A percentile compares a stretch with the other conserved stretches of the same genome.
Conservation (phyloP, 768 basidiomycete species). For the Tricholoma hemisulphureum region DNA sequence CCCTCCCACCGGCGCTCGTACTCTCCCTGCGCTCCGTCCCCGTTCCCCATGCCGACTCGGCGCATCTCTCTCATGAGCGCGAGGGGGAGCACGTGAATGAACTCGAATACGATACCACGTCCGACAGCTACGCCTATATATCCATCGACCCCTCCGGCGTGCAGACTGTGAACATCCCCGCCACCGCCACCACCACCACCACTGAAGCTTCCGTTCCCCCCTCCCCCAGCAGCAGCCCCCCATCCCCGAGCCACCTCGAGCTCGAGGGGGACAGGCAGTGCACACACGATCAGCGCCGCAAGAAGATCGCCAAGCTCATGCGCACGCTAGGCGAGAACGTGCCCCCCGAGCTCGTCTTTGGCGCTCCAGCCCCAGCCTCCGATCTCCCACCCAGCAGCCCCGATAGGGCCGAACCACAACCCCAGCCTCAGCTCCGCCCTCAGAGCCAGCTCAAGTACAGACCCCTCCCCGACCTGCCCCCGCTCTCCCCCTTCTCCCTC, state of each 20-base stretch:
- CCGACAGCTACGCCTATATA: no score
- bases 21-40: background rate
- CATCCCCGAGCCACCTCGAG: no score
- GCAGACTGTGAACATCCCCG: background rate
- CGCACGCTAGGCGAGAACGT: slow-evolving; percentile 53
- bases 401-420: no score
- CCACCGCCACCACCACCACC: background rate
- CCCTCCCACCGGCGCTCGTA: background rate
- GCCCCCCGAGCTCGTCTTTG: slow-evolving; percentile 48
- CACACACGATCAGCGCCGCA: slow-evolving; percentile 34
- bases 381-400: no score
- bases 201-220: background rate
- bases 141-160: no score
- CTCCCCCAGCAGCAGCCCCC: background rate
- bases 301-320: slow-evolving; percentile 47
- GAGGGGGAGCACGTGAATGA: no score
- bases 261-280: background rate
- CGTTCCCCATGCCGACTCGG: background rate
- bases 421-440: no score
- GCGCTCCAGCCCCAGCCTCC: background rate
- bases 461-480: no score
- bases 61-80: no score
- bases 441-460: no score
- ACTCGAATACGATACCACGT: no score
- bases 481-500: no score